These are phyloP conservation scores for Pseudohalonectria lignicola DNA, from an alignment of 2,329 filamentous ascomycete genomes.

Conservation along the genomic window DNA sequence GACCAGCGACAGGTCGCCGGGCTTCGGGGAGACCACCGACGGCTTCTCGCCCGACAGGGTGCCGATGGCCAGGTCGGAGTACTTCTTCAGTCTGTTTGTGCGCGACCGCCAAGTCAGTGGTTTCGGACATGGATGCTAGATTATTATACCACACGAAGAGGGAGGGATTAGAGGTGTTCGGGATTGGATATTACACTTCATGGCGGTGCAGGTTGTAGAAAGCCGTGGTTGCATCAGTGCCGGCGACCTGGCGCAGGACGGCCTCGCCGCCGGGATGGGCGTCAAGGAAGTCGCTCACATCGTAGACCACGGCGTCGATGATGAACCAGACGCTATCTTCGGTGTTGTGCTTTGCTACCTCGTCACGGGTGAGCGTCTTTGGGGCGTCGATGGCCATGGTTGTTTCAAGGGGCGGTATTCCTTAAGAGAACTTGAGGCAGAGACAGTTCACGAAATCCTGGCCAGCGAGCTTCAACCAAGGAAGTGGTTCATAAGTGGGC, in stretches of 20 bases:
- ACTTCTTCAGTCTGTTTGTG: conserved; percentile 50
- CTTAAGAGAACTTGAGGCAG: background rate
- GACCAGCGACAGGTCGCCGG: conserved; percentile 64
- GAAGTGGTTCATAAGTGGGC: no score
- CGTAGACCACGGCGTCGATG: conserved; percentile 79
- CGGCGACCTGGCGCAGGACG: conserved; percentile 70
- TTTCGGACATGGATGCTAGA: background rate
- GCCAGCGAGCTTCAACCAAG: no score
- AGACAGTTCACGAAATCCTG: no score
- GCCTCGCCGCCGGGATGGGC: conserved; percentile 75
- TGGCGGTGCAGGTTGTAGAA: conserved; percentile 92
- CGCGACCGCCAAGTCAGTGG: background rate
- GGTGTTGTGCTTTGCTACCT: conserved; percentile 56
- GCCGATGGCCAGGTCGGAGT: conserved; percentile 64
- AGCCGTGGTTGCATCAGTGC: conserved; percentile 67
- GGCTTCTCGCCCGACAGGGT: conserved; percentile 64
- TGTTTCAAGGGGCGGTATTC: no score
- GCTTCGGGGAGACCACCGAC: conserved; percentile 56
- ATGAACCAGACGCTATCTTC: conserved; percentile 74
- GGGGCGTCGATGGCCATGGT: conserved; percentile 23
- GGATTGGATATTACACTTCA: conserved; percentile 51
- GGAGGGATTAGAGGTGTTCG: no score
- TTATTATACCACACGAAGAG: no score
- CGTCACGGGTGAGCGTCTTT: conserved; percentile 45
- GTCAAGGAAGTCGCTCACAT: conserved; percentile 74